A percentile compares a stretch with the other conserved stretches of the same genome.
Conservation (phyloP, 257 asterid genomes). For the Orobanche coerulescens region DNA sequence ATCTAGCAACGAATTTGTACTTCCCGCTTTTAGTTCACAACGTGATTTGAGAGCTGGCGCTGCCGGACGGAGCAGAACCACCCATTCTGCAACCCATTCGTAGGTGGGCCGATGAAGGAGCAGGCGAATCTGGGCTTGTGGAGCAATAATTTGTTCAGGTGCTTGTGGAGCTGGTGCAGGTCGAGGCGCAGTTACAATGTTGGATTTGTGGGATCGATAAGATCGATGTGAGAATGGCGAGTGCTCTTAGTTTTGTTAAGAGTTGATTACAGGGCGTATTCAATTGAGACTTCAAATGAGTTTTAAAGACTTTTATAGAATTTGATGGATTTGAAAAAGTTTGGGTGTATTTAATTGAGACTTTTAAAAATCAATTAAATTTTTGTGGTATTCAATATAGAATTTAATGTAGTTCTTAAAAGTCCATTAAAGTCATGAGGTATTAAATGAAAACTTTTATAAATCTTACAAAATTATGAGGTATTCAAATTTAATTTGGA, state of each 20-base stretch:
- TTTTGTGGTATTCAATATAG: too few species aligned
- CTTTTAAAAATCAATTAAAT: too few species aligned
- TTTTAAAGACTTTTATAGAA: too few species aligned
- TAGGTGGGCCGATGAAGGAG: conserved; percentile 38
- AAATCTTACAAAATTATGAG: too few species aligned
- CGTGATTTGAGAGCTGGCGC: conserved; percentile 74
- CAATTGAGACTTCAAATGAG: too few species aligned
- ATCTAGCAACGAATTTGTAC: conserved; percentile 54
- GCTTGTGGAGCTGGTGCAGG: conserved; percentile 55
- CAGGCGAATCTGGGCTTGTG: conserved; percentile 39
- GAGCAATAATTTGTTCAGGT: conserved; percentile 69
- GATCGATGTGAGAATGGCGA: conserved; percentile 58
- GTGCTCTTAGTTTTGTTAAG: conserved; percentile 50
- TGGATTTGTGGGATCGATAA: conserved; percentile 72
- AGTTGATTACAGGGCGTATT: too few species aligned
- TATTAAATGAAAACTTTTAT: too few species aligned
- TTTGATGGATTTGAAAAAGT: too few species aligned
- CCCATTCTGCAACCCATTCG: conserved; percentile 63
- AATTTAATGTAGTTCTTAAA: too few species aligned
- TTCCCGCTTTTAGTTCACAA: conserved; percentile 70
- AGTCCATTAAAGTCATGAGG: too few species aligned
- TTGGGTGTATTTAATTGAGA: too few species aligned
- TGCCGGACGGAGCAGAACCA: conserved; percentile 81
- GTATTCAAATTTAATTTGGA: too few species aligned
- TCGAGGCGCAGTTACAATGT: conserved; percentile 85